Percentiles rank a stretch among this genome's conserved stretches.
phyloP scores from a whole-genome alignment of 2,329 filamentous ascomycete species.

The Paraconiothyrium sp. region DNA sequence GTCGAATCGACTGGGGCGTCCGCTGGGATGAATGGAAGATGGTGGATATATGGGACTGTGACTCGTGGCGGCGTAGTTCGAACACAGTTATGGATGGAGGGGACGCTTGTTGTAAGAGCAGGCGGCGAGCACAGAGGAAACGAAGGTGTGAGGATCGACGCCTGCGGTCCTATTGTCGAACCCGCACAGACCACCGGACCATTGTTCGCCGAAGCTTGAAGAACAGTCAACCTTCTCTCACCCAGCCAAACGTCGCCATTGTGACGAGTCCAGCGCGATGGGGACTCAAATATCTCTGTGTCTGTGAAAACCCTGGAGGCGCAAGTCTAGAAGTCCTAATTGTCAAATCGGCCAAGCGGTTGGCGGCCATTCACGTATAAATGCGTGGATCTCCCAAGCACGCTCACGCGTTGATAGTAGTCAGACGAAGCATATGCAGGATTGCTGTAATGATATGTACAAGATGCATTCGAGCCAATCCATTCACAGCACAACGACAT shows the following conservation, averaged over 20 bases:
- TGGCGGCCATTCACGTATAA: neutral
- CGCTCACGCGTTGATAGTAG: neutral
- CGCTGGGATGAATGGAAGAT: neutral
- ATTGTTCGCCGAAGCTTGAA: neutral
- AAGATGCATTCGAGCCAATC: constrained; percentile 20
- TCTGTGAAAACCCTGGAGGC: neutral
- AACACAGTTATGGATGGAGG: neutral
- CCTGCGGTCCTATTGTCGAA: constrained; percentile 1
- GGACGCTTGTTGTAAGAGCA: neutral
- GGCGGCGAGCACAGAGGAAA: neutral
- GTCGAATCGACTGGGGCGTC: neutral
- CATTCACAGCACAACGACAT: constrained; percentile 28
- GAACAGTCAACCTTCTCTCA: neutral
- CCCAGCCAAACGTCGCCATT: neutral
- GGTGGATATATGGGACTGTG: neutral
- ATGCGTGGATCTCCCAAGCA: neutral
- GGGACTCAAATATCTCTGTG: neutral
- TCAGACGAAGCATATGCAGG: neutral
- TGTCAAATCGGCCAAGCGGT: neutral
- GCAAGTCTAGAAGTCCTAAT: too few species aligned
- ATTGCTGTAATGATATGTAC: neutral
- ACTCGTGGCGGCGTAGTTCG: neutral
- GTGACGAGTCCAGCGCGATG: too few species aligned
- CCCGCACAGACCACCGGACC: constrained; percentile 4
- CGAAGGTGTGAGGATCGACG: neutral